phyloP scores from a whole-genome alignment of 2,329 filamentous ascomycete genomes.

The Fusarium pilosicola region DNA sequence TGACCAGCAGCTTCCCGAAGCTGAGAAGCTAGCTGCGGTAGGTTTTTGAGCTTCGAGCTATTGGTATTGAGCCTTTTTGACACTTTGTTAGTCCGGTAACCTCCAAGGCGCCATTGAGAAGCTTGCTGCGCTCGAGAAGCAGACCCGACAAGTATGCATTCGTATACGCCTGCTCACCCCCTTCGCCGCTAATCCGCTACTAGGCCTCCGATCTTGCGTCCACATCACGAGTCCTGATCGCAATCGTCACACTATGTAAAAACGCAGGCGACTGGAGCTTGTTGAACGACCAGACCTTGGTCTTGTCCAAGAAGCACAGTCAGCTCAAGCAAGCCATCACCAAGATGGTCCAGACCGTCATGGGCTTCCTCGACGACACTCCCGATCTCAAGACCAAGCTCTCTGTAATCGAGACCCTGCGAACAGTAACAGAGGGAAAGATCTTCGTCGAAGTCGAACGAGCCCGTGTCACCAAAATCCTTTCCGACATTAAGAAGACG shows the following conservation, averaged over 20 bases:
- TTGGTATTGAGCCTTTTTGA: conserved; percentile 16
- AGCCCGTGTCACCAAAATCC: conserved; percentile 90
- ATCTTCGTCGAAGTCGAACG: conserved; percentile 99
- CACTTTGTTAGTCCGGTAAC: conserved; percentile 63
- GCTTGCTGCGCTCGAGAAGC: conserved; percentile 91
- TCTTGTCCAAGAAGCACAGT: conserved; percentile 99
- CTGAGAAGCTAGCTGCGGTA: conserved; percentile 89
- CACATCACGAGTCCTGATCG: conserved; percentile 86
- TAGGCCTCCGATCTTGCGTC: conserved; percentile 95
- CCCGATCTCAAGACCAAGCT: conserved; percentile 89
- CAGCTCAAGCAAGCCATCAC: conserved; percentile 99
- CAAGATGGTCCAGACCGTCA: conserved; percentile 98
- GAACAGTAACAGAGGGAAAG: conserved; percentile 98
- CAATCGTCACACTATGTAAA: conserved; percentile 95
- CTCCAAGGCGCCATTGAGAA: conserved; percentile 92
- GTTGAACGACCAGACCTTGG: conserved; percentile 94
- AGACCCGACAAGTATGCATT: conserved; percentile 85
- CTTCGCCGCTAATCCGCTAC: conserved; percentile 29
- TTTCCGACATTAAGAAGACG: conserved; percentile 97
- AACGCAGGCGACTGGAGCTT: conserved; percentile 91
- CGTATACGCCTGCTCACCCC: conserved; percentile 32
- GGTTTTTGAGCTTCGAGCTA: conserved; percentile 48
- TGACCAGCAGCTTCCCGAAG: conserved; percentile 90
- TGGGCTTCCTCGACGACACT: conserved; percentile 88
- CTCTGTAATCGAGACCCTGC: conserved; percentile 90